Evolutionary conservation across 1,139 yeast species (phyloP).

Genomic region (Sugiyamaella grinbergsii): DNA sequence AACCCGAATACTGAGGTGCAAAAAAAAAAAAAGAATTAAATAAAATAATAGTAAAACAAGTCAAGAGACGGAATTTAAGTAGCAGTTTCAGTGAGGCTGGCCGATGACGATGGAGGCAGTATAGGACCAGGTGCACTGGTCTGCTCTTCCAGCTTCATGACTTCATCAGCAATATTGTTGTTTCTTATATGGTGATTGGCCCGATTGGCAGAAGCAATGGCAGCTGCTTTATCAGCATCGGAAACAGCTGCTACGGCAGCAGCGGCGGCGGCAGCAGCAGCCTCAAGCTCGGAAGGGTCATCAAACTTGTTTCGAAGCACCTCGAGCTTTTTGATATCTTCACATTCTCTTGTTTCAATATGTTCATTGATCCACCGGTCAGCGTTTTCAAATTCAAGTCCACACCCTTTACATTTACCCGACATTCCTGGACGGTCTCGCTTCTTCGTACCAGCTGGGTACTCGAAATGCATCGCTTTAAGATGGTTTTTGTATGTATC

Average conservation of each 20-base stretch:
- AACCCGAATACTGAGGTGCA: not conserved
- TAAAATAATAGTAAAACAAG: not conserved
- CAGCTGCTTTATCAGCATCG: slow-evolving; percentile 8
- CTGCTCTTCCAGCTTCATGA: not conserved
- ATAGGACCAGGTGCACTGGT: slow-evolving; percentile 17
- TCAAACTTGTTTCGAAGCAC: slow-evolving; percentile 17
- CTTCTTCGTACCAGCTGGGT: slow-evolving; percentile 85
- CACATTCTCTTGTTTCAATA: slow-evolving; percentile 52
- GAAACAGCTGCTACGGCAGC: slow-evolving; percentile 19
- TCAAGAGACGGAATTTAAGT: not conserved
- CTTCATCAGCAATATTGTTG: not conserved
- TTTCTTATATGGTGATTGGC: not conserved
- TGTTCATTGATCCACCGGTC: slow-evolving; percentile 80
- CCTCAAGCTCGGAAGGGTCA: slow-evolving; percentile 11
- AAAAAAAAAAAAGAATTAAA: not conserved
- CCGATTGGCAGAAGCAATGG: slow-evolving; percentile 7
- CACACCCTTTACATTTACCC: slow-evolving; percentile 81
- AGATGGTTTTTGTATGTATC: slow-evolving; percentile 91
- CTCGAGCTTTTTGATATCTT: slow-evolving; percentile 30
- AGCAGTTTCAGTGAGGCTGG: slow-evolving; percentile 15
- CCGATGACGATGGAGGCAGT: slow-evolving; percentile 18
- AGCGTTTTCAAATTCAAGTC: slow-evolving; percentile 61
- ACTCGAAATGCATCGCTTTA: slow-evolving; percentile 85
- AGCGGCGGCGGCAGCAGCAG: slow-evolving; percentile 17
- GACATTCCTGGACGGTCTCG: slow-evolving; percentile 65